Conservation (phyloP, 495 filamentous ascomycete species). For the Rhypophila decipiens region DNA sequence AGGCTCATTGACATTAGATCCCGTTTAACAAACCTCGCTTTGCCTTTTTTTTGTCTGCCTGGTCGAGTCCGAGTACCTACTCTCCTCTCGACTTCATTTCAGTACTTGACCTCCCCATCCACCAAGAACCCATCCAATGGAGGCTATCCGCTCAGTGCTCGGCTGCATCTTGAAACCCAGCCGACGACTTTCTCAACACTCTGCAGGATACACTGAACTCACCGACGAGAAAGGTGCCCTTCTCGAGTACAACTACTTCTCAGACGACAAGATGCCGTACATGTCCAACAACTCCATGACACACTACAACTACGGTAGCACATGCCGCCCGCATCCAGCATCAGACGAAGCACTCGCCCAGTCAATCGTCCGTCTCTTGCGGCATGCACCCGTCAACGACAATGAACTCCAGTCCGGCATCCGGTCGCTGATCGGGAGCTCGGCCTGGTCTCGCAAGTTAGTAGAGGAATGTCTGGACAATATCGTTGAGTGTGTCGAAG, state of each 20-base stretch:
- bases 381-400: slow-evolving; percentile 11
- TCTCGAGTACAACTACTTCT: slow-evolving; percentile 4
- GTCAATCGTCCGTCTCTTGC: slow-evolving; percentile 9
- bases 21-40: too few species aligned
- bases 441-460: slow-evolving; percentile 11
- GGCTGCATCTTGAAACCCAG: slow-evolving; percentile 10
- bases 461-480: slow-evolving; percentile 15
- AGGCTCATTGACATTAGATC: too few species aligned
- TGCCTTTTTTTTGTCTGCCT: too few species aligned
- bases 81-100: neutral
- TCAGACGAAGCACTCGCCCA: slow-evolving; percentile 6
- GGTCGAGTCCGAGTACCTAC: slow-evolving; percentile 17
- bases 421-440: slow-evolving; percentile 1
- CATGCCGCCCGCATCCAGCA: neutral
- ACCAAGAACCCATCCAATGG: slow-evolving; percentile 8
- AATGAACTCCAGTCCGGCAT: slow-evolving; percentile 10
- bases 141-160: slow-evolving; percentile 9
- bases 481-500: slow-evolving; percentile 15
- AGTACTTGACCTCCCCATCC: neutral
- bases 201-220: slow-evolving; percentile 12
- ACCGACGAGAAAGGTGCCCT: slow-evolving; percentile 13
- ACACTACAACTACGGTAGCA: neutral
- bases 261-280: too few species aligned
- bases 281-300: slow-evolving; percentile 4
- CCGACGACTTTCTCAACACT: neutral